Evolutionary conservation across 2,329 filamentous ascomycete species (phyloP).

Genomic region (Fusarium secorum): DNA sequence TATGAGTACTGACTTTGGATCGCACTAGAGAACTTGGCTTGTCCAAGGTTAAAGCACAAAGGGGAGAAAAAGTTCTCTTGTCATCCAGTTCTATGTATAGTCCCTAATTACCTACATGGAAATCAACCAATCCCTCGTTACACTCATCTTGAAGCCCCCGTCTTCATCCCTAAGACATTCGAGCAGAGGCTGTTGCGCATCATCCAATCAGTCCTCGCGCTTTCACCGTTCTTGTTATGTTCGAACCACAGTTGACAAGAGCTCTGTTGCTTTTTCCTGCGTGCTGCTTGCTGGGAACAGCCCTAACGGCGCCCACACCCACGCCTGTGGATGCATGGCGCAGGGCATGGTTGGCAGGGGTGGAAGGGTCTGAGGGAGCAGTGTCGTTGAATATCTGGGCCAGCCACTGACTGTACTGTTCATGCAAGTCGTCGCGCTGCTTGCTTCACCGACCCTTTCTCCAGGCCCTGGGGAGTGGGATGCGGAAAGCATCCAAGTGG

Average conservation of each 20-base stretch:
- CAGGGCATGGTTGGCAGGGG: slow-evolving; percentile 35
- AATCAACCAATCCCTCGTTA: neutral
- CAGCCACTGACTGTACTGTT: slow-evolving; percentile 46
- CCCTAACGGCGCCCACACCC: slow-evolving; percentile 41
- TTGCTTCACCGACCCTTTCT: slow-evolving; percentile 46
- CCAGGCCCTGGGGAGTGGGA: slow-evolving; percentile 26
- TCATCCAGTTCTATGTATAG: slow-evolving; percentile 10
- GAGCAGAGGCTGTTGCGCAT: slow-evolving; percentile 8
- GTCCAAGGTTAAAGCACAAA: neutral
- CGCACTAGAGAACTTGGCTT: slow-evolving; percentile 1
- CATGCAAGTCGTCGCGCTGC: slow-evolving; percentile 45
- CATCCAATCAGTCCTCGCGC: slow-evolving; percentile 38
- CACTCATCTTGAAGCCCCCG: slow-evolving; percentile 21
- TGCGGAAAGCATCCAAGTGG: slow-evolving; percentile 31
- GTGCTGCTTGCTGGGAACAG: slow-evolving; percentile 29
- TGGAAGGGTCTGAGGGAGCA: slow-evolving; percentile 20
- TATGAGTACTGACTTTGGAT: neutral
- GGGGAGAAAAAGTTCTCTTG: neutral
- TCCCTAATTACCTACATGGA: neutral
- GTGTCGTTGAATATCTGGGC: slow-evolving; percentile 31
- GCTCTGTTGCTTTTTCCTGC: slow-evolving; percentile 16
- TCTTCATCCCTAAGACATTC: slow-evolving; percentile 19
- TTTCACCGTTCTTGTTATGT: slow-evolving; percentile 40
- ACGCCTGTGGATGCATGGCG: slow-evolving; percentile 35
- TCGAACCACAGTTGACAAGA: slow-evolving; percentile 3